Evolutionary conservation across 805 yeast genomes (phyloP).

Genomic region (Candida boleticola): DNA sequence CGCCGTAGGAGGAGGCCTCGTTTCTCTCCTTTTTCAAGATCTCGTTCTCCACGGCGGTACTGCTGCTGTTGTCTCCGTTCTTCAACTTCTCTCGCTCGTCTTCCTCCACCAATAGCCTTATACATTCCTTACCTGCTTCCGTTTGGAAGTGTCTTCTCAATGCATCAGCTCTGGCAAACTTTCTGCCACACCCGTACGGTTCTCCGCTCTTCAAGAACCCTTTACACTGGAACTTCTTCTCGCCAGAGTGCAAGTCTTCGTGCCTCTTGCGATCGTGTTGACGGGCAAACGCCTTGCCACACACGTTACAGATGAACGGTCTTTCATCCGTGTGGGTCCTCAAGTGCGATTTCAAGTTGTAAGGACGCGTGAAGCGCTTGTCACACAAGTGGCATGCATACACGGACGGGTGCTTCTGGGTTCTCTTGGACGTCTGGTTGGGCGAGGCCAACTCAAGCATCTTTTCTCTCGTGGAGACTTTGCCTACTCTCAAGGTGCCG

Average conservation of each 20-base stretch:
- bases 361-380: slow-evolving; percentile 86
- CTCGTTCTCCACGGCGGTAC: neutral
- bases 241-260: slow-evolving; percentile 66
- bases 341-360: slow-evolving; percentile 86
- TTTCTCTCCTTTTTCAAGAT: slow-evolving; percentile 5
- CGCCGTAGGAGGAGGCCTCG: neutral
- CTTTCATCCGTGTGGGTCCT: slow-evolving; percentile 87
- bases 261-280: slow-evolving; percentile 47
- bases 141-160: slow-evolving; percentile 45
- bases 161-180: slow-evolving; percentile 48
- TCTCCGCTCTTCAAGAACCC: slow-evolving; percentile 59
- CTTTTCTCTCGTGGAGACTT: slow-evolving; percentile 47
- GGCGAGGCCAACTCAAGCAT: slow-evolving; percentile 67
- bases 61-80: slow-evolving; percentile 3
- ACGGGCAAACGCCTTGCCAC: slow-evolving; percentile 72
- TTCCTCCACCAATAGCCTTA: slow-evolving; percentile 38
- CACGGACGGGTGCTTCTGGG: slow-evolving; percentile 70
- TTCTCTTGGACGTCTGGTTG: slow-evolving; percentile 48
- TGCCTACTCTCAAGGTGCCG: slow-evolving; percentile 7
- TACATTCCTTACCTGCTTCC: slow-evolving; percentile 45
- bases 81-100: slow-evolving; percentile 29
- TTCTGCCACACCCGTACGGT: slow-evolving; percentile 46
- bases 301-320: slow-evolving; percentile 68
- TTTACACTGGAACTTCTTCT: slow-evolving; percentile 69
- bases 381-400: slow-evolving; percentile 83